Conservation (phyloP, 768 basidiomycete species). For the Tulasnella sp. region DNA sequence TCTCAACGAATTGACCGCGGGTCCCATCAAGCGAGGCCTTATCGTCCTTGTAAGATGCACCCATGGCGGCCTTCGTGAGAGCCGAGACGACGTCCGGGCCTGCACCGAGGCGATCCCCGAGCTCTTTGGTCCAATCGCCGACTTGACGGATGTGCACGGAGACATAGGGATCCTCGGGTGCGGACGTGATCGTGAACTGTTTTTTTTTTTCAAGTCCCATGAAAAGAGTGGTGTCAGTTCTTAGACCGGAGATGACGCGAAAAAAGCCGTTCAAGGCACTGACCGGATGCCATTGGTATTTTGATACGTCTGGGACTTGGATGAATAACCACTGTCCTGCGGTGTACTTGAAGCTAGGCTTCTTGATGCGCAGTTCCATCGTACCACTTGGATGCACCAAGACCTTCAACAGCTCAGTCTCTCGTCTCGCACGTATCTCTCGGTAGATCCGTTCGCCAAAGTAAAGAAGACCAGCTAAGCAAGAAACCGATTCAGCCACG, state of each 20-base stretch:
- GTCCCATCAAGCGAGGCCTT: constrained; percentile 29
- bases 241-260: constrained; percentile 3
- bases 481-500: not conserved
- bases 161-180: constrained; percentile 87
- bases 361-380: constrained; percentile 87
- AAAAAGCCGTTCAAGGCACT: constrained; percentile 28
- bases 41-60: constrained; percentile 48
- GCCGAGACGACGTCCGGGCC: constrained; percentile 64
- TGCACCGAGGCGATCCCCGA: constrained; percentile 78
- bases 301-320: constrained; percentile 76
- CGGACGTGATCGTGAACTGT: constrained; percentile 90
- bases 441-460: constrained; percentile 78
- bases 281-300: constrained; percentile 91
- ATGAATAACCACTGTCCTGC: constrained; percentile 88
- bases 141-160: constrained; percentile 90
- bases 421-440: constrained; percentile 65
- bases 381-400: constrained; percentile 84
- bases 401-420: constrained; percentile 74
- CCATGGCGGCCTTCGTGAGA: constrained; percentile 70
- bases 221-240: not conserved
- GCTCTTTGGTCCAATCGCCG: constrained; percentile 73
- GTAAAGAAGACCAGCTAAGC: constrained; percentile 60
- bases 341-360: constrained; percentile 85
- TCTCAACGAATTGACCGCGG: constrained; percentile 74
- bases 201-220: constrained; percentile 1